These are phyloP conservation scores for Ophiostoma tasmaniense DNA, from an alignment of 2,329 filamentous ascomycete genomes.

Conservation along the genomic window DNA sequence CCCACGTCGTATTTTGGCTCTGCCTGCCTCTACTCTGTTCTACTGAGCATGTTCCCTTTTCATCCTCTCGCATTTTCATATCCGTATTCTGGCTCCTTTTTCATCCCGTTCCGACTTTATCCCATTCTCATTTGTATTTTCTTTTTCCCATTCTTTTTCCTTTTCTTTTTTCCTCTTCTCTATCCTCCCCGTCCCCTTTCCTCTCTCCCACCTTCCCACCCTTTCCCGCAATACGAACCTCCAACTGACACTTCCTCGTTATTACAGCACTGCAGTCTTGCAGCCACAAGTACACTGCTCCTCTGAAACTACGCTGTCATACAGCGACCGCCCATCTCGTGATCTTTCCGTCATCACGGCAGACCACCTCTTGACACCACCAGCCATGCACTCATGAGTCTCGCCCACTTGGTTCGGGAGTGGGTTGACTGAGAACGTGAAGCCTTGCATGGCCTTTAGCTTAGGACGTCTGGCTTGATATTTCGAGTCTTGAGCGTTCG, in stretches of 20 bases:
- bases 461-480: neutral
- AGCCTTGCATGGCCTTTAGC: neutral
- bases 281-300: neutral
- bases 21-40: too few species aligned
- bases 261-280: neutral
- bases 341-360: conserved; percentile 2
- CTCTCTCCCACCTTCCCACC: neutral
- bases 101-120: neutral
- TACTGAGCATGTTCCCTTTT: neutral
- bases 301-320: neutral
- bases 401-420: conserved; percentile 1
- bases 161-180: neutral
- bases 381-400: conserved; percentile 3
- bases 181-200: neutral
- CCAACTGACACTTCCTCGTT: neutral
- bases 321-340: neutral
- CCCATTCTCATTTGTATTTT: neutral
- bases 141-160: neutral
- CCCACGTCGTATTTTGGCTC: neutral
- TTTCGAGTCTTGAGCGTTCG: neutral
- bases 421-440: conserved; percentile 1
- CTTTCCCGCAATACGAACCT: neutral
- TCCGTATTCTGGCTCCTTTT: neutral
- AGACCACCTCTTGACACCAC: neutral
- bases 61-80: neutral